Conservation (phyloP, 352 stramenopile species). For the Phytophthora ramorum region DNA sequence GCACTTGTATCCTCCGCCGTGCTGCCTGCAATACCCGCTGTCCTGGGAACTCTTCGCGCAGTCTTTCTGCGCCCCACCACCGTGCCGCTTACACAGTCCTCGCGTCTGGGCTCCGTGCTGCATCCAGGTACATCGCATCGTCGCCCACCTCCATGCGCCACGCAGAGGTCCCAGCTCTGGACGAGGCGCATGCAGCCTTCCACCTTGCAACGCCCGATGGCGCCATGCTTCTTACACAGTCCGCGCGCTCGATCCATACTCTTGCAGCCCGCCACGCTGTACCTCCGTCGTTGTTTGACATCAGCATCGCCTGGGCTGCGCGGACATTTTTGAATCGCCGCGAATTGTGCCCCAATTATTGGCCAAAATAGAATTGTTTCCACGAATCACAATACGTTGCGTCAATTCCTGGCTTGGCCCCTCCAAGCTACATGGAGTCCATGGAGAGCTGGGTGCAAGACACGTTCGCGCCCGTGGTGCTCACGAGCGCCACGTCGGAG, state of each 20-base stretch:
- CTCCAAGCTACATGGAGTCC: conserved; percentile 50
- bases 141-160: background rate
- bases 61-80: background rate
- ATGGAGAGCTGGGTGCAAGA: conserved; percentile 81
- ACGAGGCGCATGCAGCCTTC: background rate
- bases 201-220: background rate
- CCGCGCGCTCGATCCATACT: background rate
- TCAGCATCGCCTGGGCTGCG: background rate
- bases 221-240: conserved; percentile 8
- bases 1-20: conserved; percentile 12
- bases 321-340: background rate
- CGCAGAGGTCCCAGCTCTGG: background rate
- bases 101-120: background rate
- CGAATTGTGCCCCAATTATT: too few species aligned
- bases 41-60: conserved; percentile 1
- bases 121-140: background rate
- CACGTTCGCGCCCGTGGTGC: conserved; percentile 80
- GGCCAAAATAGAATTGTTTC: too few species aligned
- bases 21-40: background rate
- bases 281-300: background rate
- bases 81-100: conserved; percentile 7
- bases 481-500: conserved; percentile 78
- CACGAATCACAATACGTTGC: background rate
- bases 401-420: background rate
- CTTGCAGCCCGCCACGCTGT: background rate